Base-by-base conservation (phyloP, 768 basidiomycete genomes). In the Leccinum disarticulatum region DNA sequence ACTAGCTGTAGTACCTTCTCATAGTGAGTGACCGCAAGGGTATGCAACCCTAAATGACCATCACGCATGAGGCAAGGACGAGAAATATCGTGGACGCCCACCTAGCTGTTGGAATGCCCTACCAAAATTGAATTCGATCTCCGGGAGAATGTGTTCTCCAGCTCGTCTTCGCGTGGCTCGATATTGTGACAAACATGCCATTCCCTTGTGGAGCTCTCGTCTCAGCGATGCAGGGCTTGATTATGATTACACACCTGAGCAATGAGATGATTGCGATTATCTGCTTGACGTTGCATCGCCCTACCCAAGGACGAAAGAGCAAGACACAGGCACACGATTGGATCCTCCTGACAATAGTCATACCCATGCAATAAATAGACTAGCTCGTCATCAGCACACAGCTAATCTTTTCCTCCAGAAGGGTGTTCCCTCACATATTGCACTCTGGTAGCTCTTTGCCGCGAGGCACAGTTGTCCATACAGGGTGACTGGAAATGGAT, bases 81-180 rank as follows among this genome's bases (percentile, higher is more conserved):
- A 55, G 25, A 53, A 31, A 31, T 13, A 52, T 33, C 13, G 6
- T 19, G n/a, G 31, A 56, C 6, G 66, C 82, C 56, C 61, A 93
- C 94, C 91, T n/a, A 97, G 78, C 60, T 95, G 91, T 69, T 98
- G 96, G 70, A 97, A 98, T 1, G 87, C 84, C 50, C 96, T 80
- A 0, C 89, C 96, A 68, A 95, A 91, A 72, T 99, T 99, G 71
- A 84, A 98, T 59, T 99, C 93, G 4, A 96, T 87, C 72, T 98
- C 95, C 30, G 85, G 82, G 25, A 81, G 64, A 3, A 77, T 56
- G 3, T 63, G 79, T 3, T 77, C 72, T 3, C 73, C 71, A 52
- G 77, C 76, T 2, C 64, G 73, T 47, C 77, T 78, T 14, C 88
- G 80, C 2, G 90, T 68, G n/a, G 79, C 77, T 17, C 93, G 84